Evolutionary conservation across 306 rosid species (phyloP).

Genomic region (Trifolium dubium): DNA sequence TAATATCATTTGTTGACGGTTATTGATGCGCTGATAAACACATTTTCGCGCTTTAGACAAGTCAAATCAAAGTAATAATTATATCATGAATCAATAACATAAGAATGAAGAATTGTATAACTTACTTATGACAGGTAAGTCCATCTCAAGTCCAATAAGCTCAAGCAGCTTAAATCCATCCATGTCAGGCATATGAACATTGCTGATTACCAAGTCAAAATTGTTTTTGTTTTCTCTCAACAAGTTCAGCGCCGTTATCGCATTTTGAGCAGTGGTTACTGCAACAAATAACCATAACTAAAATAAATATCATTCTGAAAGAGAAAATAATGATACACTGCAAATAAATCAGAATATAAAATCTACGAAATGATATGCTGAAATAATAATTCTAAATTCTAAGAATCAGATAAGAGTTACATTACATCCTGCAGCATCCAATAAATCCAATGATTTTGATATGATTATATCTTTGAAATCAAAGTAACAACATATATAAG

Average conservation of each 20-base stretch:
- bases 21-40: no score
- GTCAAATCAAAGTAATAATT: background rate
- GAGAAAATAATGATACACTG: background rate
- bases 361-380: background rate
- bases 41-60: background rate
- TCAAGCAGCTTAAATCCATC: slow-evolving; percentile 97
- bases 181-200: slow-evolving; percentile 99
- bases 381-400: background rate
- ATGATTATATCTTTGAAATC: slow-evolving; percentile 1
- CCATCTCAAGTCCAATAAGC: slow-evolving; percentile 97
- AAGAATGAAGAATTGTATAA: background rate
- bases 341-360: slow-evolving; percentile 10
- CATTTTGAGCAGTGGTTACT: slow-evolving; percentile 78
- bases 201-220: slow-evolving; percentile 92
- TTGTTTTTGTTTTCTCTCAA: slow-evolving; percentile 73
- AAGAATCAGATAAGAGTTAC: background rate
- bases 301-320: slow-evolving; percentile 16
- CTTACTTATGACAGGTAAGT: slow-evolving; percentile 96
- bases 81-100: background rate
- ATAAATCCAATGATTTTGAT: background rate
- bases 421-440: background rate
- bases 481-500: slow-evolving; percentile 2
- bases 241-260: slow-evolving; percentile 68
- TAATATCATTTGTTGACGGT: no score
- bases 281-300: slow-evolving; percentile 46